Percentiles rank a stretch among this genome's conserved stretches.
These are phyloP conservation scores for Casuarina glauca DNA, from an alignment of 306 rosid species.

Conservation along the genomic window DNA sequence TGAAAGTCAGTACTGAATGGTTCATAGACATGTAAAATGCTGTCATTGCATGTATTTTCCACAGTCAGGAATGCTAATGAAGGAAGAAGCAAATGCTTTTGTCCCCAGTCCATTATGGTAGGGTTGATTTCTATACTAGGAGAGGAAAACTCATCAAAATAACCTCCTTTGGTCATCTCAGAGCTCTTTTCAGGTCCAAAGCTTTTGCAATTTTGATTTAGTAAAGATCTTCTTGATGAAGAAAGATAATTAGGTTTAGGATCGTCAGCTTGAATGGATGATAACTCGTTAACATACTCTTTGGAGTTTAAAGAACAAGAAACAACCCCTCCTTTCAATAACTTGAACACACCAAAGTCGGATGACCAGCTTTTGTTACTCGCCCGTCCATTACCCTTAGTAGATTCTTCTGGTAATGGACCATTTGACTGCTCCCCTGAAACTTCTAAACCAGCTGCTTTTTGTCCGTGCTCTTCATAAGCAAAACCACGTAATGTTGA, in stretches of 20 bases:
- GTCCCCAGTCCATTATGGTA: slow-evolving; percentile 76
- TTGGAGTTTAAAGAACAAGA: slow-evolving; percentile 74
- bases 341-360: slow-evolving; percentile 76
- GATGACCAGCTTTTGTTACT: slow-evolving; percentile 71
- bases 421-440: slow-evolving; percentile 40
- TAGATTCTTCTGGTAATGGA: slow-evolving; percentile 44
- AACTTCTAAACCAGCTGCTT: slow-evolving; percentile 42
- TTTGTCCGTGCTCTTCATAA: slow-evolving; percentile 27
- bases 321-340: slow-evolving; percentile 63
- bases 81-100: slow-evolving; percentile 61
- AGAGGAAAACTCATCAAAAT: slow-evolving; percentile 48
- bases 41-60: slow-evolving; percentile 70
- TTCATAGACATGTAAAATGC: slow-evolving; percentile 75
- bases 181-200: slow-evolving; percentile 37
- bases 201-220: slow-evolving; percentile 47
- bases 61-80: slow-evolving; percentile 74
- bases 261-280: slow-evolving; percentile 50
- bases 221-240: slow-evolving; percentile 50
- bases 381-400: slow-evolving; percentile 43
- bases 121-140: slow-evolving; percentile 70
- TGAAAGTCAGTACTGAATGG: slow-evolving; percentile 84
- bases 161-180: slow-evolving; percentile 47
- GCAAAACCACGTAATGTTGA: slow-evolving; percentile 62
- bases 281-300: slow-evolving; percentile 47
- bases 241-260: slow-evolving; percentile 47